A percentile compares a stretch with the other conserved stretches of the same genome.
phyloP scores from a whole-genome alignment of 2,329 filamentous ascomycete genomes.

The Beauveria sp. region DNA sequence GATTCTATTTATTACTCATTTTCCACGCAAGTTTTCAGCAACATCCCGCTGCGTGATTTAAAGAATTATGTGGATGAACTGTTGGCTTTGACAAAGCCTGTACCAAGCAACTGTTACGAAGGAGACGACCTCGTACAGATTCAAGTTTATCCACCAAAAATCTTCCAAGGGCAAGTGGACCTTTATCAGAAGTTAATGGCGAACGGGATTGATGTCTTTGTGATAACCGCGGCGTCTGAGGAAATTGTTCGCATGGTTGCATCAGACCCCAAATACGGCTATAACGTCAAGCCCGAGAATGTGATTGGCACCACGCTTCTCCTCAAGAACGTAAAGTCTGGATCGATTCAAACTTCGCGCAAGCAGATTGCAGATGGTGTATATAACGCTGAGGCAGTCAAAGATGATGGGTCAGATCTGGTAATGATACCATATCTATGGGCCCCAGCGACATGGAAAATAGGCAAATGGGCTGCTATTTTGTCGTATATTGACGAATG shows the following conservation, averaged over 20 bases:
- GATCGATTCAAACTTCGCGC: constrained; percentile 26
- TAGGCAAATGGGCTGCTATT: constrained; percentile 36
- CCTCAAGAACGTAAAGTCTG: constrained; percentile 22
- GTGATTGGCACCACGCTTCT: constrained; percentile 35
- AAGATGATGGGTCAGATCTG: constrained; percentile 18
- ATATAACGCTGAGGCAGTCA: constrained; percentile 20
- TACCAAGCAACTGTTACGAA: constrained; percentile 29
- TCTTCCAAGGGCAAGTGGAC: constrained; percentile 34
- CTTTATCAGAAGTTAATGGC: constrained; percentile 36
- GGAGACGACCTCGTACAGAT: constrained; percentile 23
- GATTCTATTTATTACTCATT: constrained; percentile 36
- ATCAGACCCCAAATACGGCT: constrained; percentile 36
- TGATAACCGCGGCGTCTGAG: constrained; percentile 33
- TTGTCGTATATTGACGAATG: constrained; percentile 35
- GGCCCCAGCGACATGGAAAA: constrained; percentile 36
- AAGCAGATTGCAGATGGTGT: constrained; percentile 32
- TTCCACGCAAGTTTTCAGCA: constrained; percentile 33
- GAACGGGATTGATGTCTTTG: constrained; percentile 37
- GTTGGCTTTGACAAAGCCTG: constrained; percentile 32
- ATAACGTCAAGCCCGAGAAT: constrained; percentile 36
- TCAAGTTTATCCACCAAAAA: constrained; percentile 26
- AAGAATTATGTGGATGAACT: constrained; percentile 40
- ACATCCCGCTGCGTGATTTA: constrained; percentile 35
- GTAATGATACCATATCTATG: constrained; percentile 33
- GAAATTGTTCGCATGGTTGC: constrained; percentile 39